Evolutionary conservation across 202 grass and related monocot genomes (phyloP), one percentile per base, ranked within the genome.

Genomic region (Saccharum hybrid): DNA sequence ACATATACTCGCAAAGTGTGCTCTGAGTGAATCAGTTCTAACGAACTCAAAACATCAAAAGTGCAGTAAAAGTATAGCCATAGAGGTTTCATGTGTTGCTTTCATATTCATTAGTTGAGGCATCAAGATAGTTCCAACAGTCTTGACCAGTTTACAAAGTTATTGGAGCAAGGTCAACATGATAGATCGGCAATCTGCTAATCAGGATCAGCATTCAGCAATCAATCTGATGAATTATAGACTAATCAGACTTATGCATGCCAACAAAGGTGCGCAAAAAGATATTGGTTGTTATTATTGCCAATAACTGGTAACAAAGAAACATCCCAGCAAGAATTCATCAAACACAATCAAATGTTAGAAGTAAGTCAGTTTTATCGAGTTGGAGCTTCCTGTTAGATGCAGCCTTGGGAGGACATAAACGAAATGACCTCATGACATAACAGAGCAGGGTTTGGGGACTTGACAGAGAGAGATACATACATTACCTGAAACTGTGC

Each of bases 401-500:
- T 57, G 48, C 7, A 36, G 26, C 11, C 28, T 10, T 40, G 7
- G 2, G 15, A 70, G 18, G 23, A 12, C 3, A 1, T 43, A 75
- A 83, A 36, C 0, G 75, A 64, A 22, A 22, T 68, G 60, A 79
- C 7, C 10, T 37, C 28, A 12, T 61, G 8, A 30, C 31, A 28
- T 68, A 61, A 0, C 5, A 33, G 30, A 76, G 13, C 56, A n/a
- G 19, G 37, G 5, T 68, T 43, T 14, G 52, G 43, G 6, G 61
- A 64, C 23, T 74, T 56, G 16, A 52, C 1, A 26, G 40, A 12
- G 2, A 18, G 16, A 74, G 73, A 80, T 28, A 28, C 5, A 37
- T 63, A 22, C 19, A 81, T 8, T 30, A 90, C 84, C 76, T 90
- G 84, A 76, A 71, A 80, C 66, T 66, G n/a, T 81, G 14, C 1